Evolutionary conservation across 2,329 filamentous ascomycete species (phyloP), one percentile per base, ranked within the genome.

Genomic region (Arthrobotrys conoides): DNA sequence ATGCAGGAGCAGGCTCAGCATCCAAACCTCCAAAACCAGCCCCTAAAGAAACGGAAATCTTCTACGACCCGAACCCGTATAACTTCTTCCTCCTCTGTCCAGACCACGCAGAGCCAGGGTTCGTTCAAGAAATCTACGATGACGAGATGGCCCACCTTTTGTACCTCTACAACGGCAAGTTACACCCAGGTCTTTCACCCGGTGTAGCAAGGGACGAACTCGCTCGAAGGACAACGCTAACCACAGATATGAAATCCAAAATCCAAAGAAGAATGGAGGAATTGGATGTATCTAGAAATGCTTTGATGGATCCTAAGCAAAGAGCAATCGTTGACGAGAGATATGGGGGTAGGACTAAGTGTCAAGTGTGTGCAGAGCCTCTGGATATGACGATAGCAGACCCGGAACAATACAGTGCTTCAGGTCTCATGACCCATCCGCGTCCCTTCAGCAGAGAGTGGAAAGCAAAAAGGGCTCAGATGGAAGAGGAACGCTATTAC

Each of bases 51-150:
- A 16, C 5, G 14, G 38, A 16, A 2, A n/a, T 41, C 10, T 41
- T 41, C 38, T 41, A 41, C 5, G 12, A 41, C 22, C 22, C 44
- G 16, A 69, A 69, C 16, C 66, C 66, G 16, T 69, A 57, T 51
- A 53, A 46, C 10, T 9, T 59, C 2, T 55, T 69, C 16, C 36
- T 59, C n/a, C 49, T 69, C 16, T 69, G 66, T 27, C 66, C 66
- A 30, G 36, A 12, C 3, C 66, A 69, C 16, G 66, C 66, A 36
- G 18, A 22, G n/a, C 20, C 20, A 22, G 22, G 14, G 0, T n/a
- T 57, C 6, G 24, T 69, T 12, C 1, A 10, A 36, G 36, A 69
- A 48, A 20, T 48, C 22, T 61, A 48, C 10, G 4, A 38, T 4
- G 36, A 33, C 36, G 36, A 69, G 20, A 46, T 59, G 24, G 0